A percentile compares a stretch with the other conserved stretches of the same genome.
Conservation (phyloP, 148 eudicot species). For the Rhododendron ferrugineum region DNA sequence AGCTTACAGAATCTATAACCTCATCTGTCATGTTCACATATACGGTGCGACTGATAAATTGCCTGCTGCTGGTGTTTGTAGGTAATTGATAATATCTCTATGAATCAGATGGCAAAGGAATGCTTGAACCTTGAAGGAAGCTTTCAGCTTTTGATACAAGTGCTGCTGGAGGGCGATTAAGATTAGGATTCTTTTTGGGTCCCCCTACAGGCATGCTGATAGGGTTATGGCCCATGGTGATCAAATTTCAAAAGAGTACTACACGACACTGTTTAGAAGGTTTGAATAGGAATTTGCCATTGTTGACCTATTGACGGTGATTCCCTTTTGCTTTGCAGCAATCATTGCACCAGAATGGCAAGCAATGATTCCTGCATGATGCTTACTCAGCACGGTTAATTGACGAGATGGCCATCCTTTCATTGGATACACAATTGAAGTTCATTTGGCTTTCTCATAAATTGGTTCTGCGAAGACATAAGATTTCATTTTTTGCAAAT, state of each 20-base stretch:
- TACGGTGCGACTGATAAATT: not conserved
- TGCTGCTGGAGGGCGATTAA: not conserved
- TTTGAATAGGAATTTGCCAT: not conserved
- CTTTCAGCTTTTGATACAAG: not conserved
- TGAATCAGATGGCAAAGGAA: not conserved
- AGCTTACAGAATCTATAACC: not conserved
- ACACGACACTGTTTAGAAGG: not conserved
- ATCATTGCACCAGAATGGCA: not conserved
- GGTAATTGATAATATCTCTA: not conserved
- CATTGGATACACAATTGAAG: not conserved
- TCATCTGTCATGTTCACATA: not conserved
- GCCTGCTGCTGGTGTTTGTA: not conserved
- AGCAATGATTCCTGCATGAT: not conserved
- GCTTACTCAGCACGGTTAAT: not conserved
- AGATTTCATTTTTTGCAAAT: not conserved
- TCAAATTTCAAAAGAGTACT: not conserved
- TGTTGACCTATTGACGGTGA: not conserved
- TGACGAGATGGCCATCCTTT: not conserved
- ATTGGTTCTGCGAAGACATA: not conserved
- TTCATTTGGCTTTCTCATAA: not conserved
- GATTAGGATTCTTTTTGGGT: not conserved
- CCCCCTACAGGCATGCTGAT: not conserved
- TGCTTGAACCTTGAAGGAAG: not conserved
- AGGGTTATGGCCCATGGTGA: not conserved
- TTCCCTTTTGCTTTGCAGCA: not conserved